These are phyloP conservation scores for Boletus rubescentipes DNA, from an alignment of 768 basidiomycete genomes.

Conservation along the genomic window DNA sequence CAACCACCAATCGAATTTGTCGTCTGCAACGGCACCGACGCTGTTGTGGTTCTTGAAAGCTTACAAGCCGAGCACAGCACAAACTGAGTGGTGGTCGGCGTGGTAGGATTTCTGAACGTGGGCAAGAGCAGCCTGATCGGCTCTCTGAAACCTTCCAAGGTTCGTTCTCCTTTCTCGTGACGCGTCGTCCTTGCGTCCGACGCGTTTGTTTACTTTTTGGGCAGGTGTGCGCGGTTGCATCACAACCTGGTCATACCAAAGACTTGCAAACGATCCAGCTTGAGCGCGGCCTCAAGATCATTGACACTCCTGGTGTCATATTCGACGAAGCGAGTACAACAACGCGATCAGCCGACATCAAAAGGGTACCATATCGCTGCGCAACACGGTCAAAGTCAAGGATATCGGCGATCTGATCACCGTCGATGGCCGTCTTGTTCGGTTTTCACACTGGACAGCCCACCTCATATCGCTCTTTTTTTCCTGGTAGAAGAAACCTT, in stretches of 20 bases:
- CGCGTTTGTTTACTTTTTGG: not conserved
- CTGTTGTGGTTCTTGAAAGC: slow-evolving; percentile 82
- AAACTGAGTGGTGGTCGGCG: slow-evolving; percentile 81
- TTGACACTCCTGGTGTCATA: slow-evolving; percentile 98
- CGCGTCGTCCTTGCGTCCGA: not conserved
- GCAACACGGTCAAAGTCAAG: slow-evolving; percentile 90
- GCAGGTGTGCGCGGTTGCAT: slow-evolving; percentile 90
- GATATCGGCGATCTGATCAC: slow-evolving; percentile 88
- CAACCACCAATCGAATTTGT: slow-evolving; percentile 78
- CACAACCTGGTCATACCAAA: slow-evolving; percentile 92
- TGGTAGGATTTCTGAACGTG: slow-evolving; percentile 97
- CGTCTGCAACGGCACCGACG: slow-evolving; percentile 71
- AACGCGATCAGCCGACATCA: slow-evolving; percentile 46
- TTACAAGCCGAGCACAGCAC: slow-evolving; percentile 63
- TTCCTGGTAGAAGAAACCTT: slow-evolving; percentile 83
- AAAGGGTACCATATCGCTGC: slow-evolving; percentile 62
- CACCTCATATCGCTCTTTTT: not conserved
- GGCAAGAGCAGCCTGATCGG: slow-evolving; percentile 96
- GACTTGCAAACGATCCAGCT: slow-evolving; percentile 89
- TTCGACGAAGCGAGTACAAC: slow-evolving; percentile 72
- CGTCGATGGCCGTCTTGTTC: slow-evolving; percentile 58
- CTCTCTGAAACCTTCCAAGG: slow-evolving; percentile 82
- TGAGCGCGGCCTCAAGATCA: slow-evolving; percentile 87
- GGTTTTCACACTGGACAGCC: too few relatives aligned
- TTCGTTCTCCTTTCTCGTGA: slow-evolving; percentile 26